Conservation (phyloP, 169 alveolate genomes). For the Blepharisma undulans region DNA sequence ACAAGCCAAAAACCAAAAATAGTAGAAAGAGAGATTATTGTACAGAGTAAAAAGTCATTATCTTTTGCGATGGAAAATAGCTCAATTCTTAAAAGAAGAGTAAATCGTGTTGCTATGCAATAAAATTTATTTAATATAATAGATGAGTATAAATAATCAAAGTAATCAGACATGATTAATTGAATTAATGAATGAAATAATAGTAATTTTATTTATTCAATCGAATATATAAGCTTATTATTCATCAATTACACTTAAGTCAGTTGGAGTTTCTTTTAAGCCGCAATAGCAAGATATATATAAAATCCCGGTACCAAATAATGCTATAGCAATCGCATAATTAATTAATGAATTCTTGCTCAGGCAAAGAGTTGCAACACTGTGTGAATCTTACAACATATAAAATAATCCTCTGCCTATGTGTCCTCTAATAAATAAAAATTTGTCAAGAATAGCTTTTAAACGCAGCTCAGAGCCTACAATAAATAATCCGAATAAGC, state of each 20-base stretch:
- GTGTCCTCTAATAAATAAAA: not conserved
- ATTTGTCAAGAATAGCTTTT: not conserved
- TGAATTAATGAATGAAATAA: no score
- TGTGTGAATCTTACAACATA: not conserved
- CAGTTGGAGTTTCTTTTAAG: not conserved
- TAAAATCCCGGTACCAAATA: not conserved
- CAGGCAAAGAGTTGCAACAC: not conserved
- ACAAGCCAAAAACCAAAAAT: not conserved
- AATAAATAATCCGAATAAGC: not conserved
- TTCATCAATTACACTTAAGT: not conserved
- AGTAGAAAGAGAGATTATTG: not conserved
- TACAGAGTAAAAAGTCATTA: not conserved
- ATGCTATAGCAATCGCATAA: not conserved
- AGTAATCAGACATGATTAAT: no score
- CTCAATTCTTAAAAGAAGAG: not conserved
- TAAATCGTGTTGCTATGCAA: not conserved
- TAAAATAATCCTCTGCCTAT: conserved; percentile 22
- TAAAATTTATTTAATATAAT: no score
- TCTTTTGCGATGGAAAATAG: not conserved
- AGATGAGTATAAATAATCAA: not conserved
- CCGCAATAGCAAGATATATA: not conserved
- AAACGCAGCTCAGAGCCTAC: not conserved
- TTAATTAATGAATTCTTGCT: not conserved
- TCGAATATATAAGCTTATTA: no score
- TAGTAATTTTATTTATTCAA: no score